A percentile compares a stretch with the other conserved stretches of the same genome.
phyloP scores from a whole-genome alignment of 2,329 filamentous ascomycete genomes.

The Exserohilum rostratum region DNA sequence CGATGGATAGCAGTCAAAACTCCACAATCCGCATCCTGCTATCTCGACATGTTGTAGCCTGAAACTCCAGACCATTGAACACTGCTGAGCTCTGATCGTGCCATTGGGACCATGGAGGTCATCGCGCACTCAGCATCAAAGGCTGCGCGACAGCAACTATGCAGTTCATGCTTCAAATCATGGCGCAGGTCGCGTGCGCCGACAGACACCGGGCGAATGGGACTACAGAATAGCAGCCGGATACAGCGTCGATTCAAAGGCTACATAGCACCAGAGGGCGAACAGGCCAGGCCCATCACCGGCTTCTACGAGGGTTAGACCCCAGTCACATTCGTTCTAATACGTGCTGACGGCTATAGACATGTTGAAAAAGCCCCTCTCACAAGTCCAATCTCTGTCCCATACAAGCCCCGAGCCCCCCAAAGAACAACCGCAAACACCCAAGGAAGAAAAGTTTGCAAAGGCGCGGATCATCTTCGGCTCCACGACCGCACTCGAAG shows the following conservation, averaged over 20 bases:
- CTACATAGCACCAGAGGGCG: slow-evolving; percentile 46
- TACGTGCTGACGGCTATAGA: slow-evolving; percentile 39
- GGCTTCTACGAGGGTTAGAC: slow-evolving; percentile 47
- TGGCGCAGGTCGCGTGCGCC: slow-evolving; percentile 14
- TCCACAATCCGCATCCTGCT: neutral
- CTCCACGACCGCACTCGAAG: slow-evolving; percentile 73
- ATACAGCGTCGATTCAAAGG: slow-evolving; percentile 44
- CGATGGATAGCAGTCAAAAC: slow-evolving; percentile 13
- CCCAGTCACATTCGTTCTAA: neutral
- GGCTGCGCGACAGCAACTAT: slow-evolving; percentile 31
- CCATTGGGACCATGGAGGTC: slow-evolving; percentile 15
- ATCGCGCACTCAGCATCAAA: slow-evolving; percentile 21
- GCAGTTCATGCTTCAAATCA: slow-evolving; percentile 31
- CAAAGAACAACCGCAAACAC: slow-evolving; percentile 51
- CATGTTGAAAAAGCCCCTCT: slow-evolving; percentile 40
- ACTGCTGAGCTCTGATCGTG: neutral
- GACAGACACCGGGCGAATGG: slow-evolving; percentile 18
- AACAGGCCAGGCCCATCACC: slow-evolving; percentile 47
- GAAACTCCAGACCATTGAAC: neutral
- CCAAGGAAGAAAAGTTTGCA: slow-evolving; percentile 61
- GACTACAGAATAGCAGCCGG: slow-evolving; percentile 44
- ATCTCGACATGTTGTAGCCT: slow-evolving; percentile 11
- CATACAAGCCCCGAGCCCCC: slow-evolving; percentile 40
- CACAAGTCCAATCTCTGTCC: slow-evolving; percentile 39
- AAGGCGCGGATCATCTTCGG: slow-evolving; percentile 79